A percentile compares a stretch with the other conserved stretches of the same genome.
Conservation (phyloP, 495 filamentous ascomycete genomes). For the Ramalina intermedia region DNA sequence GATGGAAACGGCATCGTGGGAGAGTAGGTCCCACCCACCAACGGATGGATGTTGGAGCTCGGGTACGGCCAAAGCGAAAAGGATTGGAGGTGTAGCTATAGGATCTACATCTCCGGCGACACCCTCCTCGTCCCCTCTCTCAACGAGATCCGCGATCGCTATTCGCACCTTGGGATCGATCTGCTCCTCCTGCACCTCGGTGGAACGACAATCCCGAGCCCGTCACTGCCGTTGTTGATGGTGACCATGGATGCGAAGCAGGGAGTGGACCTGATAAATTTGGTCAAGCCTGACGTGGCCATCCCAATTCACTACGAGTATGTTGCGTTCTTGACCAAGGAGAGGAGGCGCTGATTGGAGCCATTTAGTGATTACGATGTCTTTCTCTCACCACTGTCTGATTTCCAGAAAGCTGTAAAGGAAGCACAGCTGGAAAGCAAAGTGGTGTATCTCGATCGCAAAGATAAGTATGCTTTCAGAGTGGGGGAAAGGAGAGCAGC, state of each 20-base stretch:
- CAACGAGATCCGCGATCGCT: conserved; percentile 39
- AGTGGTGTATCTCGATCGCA: conserved; percentile 49
- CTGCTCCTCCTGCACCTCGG: conserved; percentile 56
- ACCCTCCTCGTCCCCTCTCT: conserved; percentile 54
- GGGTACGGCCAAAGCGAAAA: conserved; percentile 25
- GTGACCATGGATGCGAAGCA: conserved; percentile 61
- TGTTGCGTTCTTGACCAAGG: conserved; percentile 1
- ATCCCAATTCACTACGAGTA: conserved; percentile 56
- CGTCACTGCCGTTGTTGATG: conserved; percentile 43
- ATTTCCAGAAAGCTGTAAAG: conserved; percentile 43
- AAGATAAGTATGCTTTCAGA: conserved; percentile 43
- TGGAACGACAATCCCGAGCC: conserved; percentile 48
- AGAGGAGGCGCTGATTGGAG: not conserved
- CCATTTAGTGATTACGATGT: conserved; percentile 42
- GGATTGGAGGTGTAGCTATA: conserved; percentile 35
- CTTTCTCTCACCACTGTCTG: conserved; percentile 41
- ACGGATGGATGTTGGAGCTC: conserved; percentile 59
- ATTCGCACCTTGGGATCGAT: conserved; percentile 38
- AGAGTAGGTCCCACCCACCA: conserved; percentile 45
- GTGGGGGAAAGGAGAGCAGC: conserved; percentile 16
- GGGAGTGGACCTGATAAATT: conserved; percentile 42
- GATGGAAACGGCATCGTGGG: not conserved
- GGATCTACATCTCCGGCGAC: conserved; percentile 62
- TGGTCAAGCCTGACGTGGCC: conserved; percentile 48
- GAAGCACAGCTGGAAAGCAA: conserved; percentile 33